Conservation (phyloP, 306 rosid species). For the Castanea sativa region DNA sequence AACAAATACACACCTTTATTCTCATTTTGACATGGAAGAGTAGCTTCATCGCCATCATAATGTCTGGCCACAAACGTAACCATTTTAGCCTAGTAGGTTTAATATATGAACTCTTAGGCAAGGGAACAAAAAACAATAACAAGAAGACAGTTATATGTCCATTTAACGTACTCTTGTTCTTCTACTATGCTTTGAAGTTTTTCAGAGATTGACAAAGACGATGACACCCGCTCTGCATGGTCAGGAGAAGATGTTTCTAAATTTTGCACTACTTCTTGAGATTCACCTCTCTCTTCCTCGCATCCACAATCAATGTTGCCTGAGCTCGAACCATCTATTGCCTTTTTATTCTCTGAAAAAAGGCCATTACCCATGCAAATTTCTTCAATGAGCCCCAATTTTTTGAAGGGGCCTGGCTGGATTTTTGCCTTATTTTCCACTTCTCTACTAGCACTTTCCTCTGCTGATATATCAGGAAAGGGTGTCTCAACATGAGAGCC, state of each 20-base stretch:
- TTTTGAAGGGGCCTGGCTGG: slow-evolving; percentile 22
- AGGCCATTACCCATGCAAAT: slow-evolving; percentile 30
- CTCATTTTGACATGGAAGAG: slow-evolving; percentile 35
- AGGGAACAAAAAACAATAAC: slow-evolving; percentile 11
- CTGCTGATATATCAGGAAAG: slow-evolving; percentile 47
- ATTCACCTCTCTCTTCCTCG: slow-evolving; percentile 32
- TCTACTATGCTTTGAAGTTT: slow-evolving; percentile 27
- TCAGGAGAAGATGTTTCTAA: slow-evolving; percentile 32
- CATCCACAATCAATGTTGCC: slow-evolving; percentile 22
- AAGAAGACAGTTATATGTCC: slow-evolving; percentile 7
- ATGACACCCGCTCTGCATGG: slow-evolving; percentile 51
- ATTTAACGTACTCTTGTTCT: slow-evolving; percentile 44
- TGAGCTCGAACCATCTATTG: slow-evolving; percentile 33
- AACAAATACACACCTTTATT: slow-evolving; percentile 44
- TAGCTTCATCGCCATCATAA: slow-evolving; percentile 25
- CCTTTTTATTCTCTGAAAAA: slow-evolving; percentile 34
- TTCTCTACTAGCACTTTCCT: slow-evolving; percentile 54
- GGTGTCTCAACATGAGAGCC: slow-evolving; percentile 44
- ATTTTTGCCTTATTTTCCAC: slow-evolving; percentile 32
- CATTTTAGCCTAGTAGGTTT: slow-evolving; percentile 7
- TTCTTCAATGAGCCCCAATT: slow-evolving; percentile 39
- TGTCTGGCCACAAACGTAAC: slow-evolving; percentile 42
- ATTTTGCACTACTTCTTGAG: slow-evolving; percentile 23
- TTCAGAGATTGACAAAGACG: slow-evolving; percentile 30
- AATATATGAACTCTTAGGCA: background rate